phyloP scores from a whole-genome alignment of 345 rosid species.

The Acer negundo region DNA sequence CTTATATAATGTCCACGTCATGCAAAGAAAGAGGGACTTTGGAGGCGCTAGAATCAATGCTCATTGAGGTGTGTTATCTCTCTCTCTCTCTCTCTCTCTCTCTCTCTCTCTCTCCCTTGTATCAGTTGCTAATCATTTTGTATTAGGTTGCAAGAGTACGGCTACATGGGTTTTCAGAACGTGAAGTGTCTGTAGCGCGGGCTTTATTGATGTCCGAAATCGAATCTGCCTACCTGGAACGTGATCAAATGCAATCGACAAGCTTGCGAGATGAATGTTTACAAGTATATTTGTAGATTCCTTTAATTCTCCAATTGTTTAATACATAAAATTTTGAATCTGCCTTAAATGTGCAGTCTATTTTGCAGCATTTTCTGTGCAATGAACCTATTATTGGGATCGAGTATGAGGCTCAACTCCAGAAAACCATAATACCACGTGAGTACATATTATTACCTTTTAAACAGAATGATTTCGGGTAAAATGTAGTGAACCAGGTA shows the following conservation, averaged over 20 bases:
- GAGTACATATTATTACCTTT: conserved; percentile 36
- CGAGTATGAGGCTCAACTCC: conserved; percentile 88
- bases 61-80: conserved; percentile 60
- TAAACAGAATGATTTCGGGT: background rate
- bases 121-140: conserved; percentile 21
- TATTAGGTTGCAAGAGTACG: conserved; percentile 85
- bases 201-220: conserved; percentile 85
- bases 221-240: conserved; percentile 95
- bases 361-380: conserved; percentile 58
- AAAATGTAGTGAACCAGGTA: conserved; percentile 5
- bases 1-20: conserved; percentile 73
- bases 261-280: conserved; percentile 85
- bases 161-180: conserved; percentile 91
- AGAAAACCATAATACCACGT: conserved; percentile 84
- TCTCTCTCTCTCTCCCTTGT: conserved; percentile 1
- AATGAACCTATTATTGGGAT: conserved; percentile 87
- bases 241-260: conserved; percentile 90
- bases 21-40: conserved; percentile 86
- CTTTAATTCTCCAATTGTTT: background rate
- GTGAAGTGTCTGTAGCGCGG: conserved; percentile 77
- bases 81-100: background rate
- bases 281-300: conserved; percentile 49
- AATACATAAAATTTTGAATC: conserved; percentile 4
- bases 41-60: conserved; percentile 85
- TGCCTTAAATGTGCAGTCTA: conserved; percentile 8